Conservation (phyloP, 2,329 filamentous ascomycete genomes). For the Aspergillus uvarum region DNA sequence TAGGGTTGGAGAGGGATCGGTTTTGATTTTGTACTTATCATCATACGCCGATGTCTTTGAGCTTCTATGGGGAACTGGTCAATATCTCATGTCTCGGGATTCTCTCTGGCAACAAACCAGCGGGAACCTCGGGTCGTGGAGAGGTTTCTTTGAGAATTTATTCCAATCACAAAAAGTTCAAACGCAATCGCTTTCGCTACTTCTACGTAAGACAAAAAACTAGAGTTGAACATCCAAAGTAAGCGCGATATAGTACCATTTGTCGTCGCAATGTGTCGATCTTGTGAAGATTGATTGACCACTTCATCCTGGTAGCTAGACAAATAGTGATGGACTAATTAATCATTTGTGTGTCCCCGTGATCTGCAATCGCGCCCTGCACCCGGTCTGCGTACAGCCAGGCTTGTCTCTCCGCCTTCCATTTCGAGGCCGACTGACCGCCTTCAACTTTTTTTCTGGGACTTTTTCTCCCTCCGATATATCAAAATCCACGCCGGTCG, state of each 20-base stretch:
- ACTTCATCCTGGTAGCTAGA: no score
- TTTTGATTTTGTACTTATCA: constrained; percentile 16
- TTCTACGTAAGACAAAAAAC: no score
- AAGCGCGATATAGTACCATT: no score
- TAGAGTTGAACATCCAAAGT: no score
- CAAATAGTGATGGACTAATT: no score
- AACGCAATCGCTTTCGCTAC: constrained; percentile 11
- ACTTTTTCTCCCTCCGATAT: constrained; percentile 24
- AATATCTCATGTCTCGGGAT: constrained; percentile 29
- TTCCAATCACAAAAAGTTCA: constrained; percentile 31
- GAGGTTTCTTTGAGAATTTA: constrained; percentile 39
- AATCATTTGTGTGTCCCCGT: not conserved
- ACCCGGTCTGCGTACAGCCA: no score
- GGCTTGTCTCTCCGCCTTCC: constrained; percentile 18
- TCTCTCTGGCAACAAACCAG: constrained; percentile 16
- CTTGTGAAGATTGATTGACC: no score
- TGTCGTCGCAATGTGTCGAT: no score
- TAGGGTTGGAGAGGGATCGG: constrained; percentile 33
- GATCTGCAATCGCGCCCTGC: not conserved
- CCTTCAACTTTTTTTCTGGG: constrained; percentile 25
- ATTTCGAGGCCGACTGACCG: constrained; percentile 25
- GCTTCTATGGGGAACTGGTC: constrained; percentile 37
- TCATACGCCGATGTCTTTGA: constrained; percentile 18
- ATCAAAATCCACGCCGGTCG: constrained; percentile 2
- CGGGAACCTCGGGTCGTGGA: constrained; percentile 32